Evolutionary conservation across 306 rosid genomes (phyloP).

Genomic region (Lagenaria siceraria): DNA sequence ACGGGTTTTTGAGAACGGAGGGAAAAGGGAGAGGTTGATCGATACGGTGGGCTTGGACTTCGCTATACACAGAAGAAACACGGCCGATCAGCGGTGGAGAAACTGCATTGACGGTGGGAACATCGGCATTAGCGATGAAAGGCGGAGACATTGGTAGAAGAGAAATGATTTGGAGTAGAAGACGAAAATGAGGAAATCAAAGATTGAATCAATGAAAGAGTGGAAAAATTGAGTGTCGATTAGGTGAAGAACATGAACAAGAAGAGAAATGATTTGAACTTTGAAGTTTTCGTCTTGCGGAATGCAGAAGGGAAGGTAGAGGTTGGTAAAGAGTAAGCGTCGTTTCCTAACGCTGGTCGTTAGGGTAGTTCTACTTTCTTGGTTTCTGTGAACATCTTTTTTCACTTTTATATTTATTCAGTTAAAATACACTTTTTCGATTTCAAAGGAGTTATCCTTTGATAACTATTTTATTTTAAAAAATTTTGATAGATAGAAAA

Average conservation of each 20-base stretch:
- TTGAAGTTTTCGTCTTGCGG: neutral
- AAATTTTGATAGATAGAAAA: no score
- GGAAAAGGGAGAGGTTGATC: constrained; percentile 68
- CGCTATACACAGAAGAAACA: constrained; percentile 52
- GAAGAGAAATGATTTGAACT: neutral
- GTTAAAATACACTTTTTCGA: no score
- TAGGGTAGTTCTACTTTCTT: neutral
- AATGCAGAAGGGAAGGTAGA: neutral
- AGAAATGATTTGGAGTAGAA: neutral
- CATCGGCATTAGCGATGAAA: neutral
- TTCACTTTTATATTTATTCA: no score
- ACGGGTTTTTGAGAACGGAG: constrained; percentile 50
- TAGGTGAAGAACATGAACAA: neutral
- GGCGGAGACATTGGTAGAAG: neutral
- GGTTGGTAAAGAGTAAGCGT: neutral
- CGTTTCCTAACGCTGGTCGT: neutral
- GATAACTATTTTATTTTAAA: no score
- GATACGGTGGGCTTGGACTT: constrained; percentile 61
- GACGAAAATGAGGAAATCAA: neutral
- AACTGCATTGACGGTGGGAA: neutral
- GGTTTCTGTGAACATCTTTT: neutral
- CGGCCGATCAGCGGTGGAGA: constrained; percentile 10
- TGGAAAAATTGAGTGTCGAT: neutral
- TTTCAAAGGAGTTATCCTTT: no score
- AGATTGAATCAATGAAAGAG: neutral